Evolutionary conservation across 192 early-diverging fungal species (phyloP).

Genomic region (Coemansia sp.): DNA sequence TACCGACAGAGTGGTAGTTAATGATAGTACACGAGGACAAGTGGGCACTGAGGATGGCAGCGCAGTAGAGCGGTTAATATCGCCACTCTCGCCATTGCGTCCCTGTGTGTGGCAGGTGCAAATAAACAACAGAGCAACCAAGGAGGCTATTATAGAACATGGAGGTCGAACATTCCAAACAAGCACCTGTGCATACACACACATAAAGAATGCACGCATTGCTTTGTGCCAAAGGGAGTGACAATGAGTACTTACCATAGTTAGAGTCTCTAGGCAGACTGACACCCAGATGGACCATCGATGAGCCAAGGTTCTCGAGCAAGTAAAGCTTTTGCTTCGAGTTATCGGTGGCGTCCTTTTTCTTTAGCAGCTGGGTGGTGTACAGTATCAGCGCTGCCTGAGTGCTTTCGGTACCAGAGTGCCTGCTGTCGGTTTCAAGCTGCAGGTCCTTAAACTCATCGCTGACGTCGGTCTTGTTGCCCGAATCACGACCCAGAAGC

Average conservation of each 20-base stretch:
- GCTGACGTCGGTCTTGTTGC: conserved; percentile 68
- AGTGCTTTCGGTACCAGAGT: conserved; percentile 67
- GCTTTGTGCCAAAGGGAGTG: not conserved
- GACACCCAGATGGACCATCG: conserved; percentile 67
- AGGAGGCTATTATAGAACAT: not conserved
- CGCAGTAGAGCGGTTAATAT: not conserved
- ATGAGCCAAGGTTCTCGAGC: conserved; percentile 65
- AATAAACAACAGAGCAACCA: not conserved
- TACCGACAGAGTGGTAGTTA: not conserved
- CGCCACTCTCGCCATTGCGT: not conserved
- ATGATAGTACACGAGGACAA: not conserved
- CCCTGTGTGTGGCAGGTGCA: not conserved
- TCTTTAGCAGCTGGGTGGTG: conserved; percentile 62
- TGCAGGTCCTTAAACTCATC: conserved; percentile 85
- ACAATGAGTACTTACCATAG: conserved; percentile 41
- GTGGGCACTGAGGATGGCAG: not conserved
- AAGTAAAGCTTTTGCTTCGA: conserved; percentile 65
- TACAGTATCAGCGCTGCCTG: conserved; percentile 59
- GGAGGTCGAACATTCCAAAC: not conserved
- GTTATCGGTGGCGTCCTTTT: conserved; percentile 66
- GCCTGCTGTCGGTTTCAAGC: conserved; percentile 69
- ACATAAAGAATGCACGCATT: not conserved
- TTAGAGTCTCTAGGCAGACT: conserved; percentile 55
- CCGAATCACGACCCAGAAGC: conserved; percentile 64
- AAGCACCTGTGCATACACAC: not conserved